Evolutionary conservation across 2,329 filamentous ascomycete genomes (phyloP).

Genomic region (Fusarium sp.): DNA sequence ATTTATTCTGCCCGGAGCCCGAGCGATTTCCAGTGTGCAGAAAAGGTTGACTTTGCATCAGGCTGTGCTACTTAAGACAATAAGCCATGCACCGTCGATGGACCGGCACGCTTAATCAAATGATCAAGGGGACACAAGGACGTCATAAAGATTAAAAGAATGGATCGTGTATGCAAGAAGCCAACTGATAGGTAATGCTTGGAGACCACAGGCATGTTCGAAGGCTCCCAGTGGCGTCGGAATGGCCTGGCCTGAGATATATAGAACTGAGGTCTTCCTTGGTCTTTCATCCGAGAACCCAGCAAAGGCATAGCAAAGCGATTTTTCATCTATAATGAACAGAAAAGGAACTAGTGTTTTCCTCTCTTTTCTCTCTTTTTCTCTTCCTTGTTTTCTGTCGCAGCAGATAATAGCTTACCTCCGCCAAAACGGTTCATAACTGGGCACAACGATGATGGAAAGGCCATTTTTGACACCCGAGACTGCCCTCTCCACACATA

Average conservation of each 20-base stretch:
- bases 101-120: not conserved
- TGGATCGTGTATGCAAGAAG: not conserved
- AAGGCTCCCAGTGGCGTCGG: not conserved
- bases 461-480: constrained; percentile 35
- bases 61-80: not conserved
- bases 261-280: not conserved
- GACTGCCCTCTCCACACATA: constrained; percentile 14
- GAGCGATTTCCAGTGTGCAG: not conserved
- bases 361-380: not conserved
- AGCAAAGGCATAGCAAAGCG: not conserved
- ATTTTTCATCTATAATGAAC: not conserved
- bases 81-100: not conserved
- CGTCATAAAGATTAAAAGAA: not conserved
- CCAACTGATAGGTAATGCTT: not conserved
- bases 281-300: not conserved
- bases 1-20: not conserved
- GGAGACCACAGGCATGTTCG: not conserved
- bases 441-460: constrained; percentile 29
- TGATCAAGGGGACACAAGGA: not conserved
- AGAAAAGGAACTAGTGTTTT: not conserved
- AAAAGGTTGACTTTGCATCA: not conserved
- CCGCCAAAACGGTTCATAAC: constrained; percentile 36
- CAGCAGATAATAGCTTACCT: constrained; percentile 27
- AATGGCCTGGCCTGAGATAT: not conserved
- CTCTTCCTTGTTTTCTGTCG: not conserved